Evolutionary conservation across 78 protist species (phyloP), one percentile per base, ranked within the genome.

Genomic region (Goniomonas avonlea): DNA sequence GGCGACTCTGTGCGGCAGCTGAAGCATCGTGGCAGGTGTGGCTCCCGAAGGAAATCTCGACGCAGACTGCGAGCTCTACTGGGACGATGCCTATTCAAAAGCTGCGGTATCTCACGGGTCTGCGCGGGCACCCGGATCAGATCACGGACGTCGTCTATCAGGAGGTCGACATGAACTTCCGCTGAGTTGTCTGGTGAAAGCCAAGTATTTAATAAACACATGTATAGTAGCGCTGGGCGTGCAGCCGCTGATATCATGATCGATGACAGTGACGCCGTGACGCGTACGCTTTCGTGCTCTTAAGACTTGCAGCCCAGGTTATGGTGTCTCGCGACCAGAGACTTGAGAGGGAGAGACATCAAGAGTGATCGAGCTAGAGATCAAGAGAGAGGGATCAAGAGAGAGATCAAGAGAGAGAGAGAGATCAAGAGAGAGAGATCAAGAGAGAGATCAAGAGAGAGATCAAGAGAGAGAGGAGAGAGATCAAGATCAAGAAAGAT

Each of bases 101-200:
- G 2, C 55, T 78, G 34, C 35, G 5, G n/a, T 78, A 78, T 38
- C 8, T 78, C 58, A 25, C 35, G 31, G 74, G 74, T 18, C 74
- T 78, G 47, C 71, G 82, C 47, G 82, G 82, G 37, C 53, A 60
- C 21, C 82, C 82, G 1, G 55, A 55, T 34, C 66, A 60, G 17
- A 73, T 17, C 9, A 41, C 18, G 71, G 45, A 58, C 29, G 55
- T 77, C 47, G 47, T 25, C 9, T n/a, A 29, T 3, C 43, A 58
- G 2, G 5, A 76, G 21, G 59, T 76, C 45, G 53, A 53, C 5
- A 13, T 65, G 7, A 5, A 15, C 41, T 18, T 65, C 50, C 20
- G 13, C 32, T 61, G 61, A 55, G 9, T 9, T 45, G 9, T 45
- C 53, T 9, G 13, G 53, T n/a, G n/a, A n/a, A n/a, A n/a, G n/a